phyloP scores from a whole-genome alignment of 1,284 basidiomycete species.

The Apiotrichum veenhuisii region DNA sequence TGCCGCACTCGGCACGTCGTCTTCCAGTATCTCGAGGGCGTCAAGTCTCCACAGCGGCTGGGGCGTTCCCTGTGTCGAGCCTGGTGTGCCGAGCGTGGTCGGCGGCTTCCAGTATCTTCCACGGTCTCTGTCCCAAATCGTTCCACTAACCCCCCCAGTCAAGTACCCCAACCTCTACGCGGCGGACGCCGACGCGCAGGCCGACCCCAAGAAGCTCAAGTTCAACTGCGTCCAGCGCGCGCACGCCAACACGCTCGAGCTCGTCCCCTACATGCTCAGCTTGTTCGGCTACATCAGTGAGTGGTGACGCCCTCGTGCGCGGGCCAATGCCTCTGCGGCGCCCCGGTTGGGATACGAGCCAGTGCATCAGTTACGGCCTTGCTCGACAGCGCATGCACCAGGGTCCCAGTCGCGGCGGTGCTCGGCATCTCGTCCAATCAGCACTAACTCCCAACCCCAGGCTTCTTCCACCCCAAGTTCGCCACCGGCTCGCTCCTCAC shows the following conservation, averaged over 20 bases:
- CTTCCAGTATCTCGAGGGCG: too few relatives aligned
- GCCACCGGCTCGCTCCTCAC: conserved; percentile 23
- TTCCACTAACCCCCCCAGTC: conserved; percentile 12
- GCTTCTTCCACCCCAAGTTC: conserved; percentile 36
- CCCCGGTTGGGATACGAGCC: too few relatives aligned
- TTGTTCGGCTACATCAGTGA: conserved; percentile 31
- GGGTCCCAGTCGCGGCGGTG: too few relatives aligned
- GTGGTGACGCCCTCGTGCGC: conserved; percentile 4
- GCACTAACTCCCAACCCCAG: conserved; percentile 12
- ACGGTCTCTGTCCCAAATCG: background rate
- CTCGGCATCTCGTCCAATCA: background rate
- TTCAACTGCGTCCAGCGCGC: conserved; percentile 45
- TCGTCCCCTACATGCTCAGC: conserved; percentile 28
- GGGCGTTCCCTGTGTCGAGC: too few relatives aligned
- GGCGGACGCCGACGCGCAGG: conserved; percentile 34
- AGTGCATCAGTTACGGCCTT: too few relatives aligned
- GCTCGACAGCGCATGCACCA: too few relatives aligned
- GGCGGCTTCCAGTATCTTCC: background rate
- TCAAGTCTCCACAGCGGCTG: too few relatives aligned
- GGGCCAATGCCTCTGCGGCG: too few relatives aligned
- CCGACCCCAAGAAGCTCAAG: conserved; percentile 37
- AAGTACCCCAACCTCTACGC: conserved; percentile 41
- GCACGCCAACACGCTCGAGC: conserved; percentile 45
- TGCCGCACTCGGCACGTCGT: too few relatives aligned
- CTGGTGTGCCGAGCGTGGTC: too few relatives aligned